These are phyloP conservation scores for Xerocomellus chrysenteron DNA, from an alignment of 768 basidiomycete species.

Conservation along the genomic window DNA sequence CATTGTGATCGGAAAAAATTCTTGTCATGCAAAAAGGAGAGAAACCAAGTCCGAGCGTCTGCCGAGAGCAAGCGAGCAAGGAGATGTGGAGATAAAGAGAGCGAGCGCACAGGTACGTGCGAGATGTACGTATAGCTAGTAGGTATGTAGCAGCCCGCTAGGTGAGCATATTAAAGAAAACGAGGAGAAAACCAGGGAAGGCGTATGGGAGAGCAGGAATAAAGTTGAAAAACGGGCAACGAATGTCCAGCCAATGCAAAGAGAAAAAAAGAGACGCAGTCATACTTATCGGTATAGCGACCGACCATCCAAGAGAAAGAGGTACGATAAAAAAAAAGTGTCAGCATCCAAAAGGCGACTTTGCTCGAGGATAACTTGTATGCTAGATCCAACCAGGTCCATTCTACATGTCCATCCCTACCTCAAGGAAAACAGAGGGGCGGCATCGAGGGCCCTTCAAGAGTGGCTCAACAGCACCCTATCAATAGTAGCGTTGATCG, in stretches of 20 bases:
- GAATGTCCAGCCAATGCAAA: constrained; percentile 14
- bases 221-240: constrained; percentile 2
- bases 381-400: constrained; percentile 25
- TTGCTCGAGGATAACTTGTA: constrained; percentile 11
- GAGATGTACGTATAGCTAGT: neutral
- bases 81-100: neutral
- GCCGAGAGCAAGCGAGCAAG: neutral
- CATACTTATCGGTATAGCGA: neutral
- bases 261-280: neutral
- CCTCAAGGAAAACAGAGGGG: neutral
- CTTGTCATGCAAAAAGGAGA: neutral
- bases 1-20: neutral
- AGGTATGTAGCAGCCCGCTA: neutral
- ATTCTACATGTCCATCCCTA: constrained; percentile 13
- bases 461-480: constrained; percentile 57
- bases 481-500: constrained; percentile 80
- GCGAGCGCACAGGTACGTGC: neutral
- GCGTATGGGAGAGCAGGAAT: neutral
- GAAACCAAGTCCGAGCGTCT: neutral
- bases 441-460: constrained; percentile 6
- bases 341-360: constrained; percentile 16
- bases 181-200: neutral
- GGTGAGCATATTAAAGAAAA: neutral
- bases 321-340: constrained; percentile 3
- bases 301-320: constrained; percentile 5